Evolutionary conservation across 805 yeast species (phyloP).

Genomic region (Lipomyces orientalis): DNA sequence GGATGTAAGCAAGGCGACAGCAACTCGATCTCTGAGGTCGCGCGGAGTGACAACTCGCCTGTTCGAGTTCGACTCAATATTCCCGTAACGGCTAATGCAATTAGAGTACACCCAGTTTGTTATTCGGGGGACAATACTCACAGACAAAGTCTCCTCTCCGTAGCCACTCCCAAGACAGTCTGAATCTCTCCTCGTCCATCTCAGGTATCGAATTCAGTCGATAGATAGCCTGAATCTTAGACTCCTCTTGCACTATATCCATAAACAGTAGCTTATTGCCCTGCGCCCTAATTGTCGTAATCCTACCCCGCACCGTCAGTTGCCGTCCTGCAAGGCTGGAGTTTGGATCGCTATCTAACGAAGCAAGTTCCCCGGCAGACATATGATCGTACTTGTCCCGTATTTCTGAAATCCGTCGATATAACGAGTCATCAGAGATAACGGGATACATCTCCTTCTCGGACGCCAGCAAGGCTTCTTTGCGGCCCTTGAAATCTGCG

Average conservation of each 20-base stretch:
- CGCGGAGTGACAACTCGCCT: slow-evolving; percentile 77
- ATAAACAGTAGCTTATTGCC: slow-evolving; percentile 74
- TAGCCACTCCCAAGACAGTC: slow-evolving; percentile 48
- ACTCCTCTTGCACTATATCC: slow-evolving; percentile 68
- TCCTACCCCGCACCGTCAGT: slow-evolving; percentile 59
- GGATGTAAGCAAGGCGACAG: slow-evolving; percentile 74
- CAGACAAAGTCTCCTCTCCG: slow-evolving; percentile 74
- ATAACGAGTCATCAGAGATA: slow-evolving; percentile 4
- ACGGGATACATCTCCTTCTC: slow-evolving; percentile 25
- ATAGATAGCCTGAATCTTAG: slow-evolving; percentile 65
- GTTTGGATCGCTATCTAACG: neutral
- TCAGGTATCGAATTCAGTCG: slow-evolving; percentile 53
- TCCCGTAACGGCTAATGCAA: slow-evolving; percentile 58
- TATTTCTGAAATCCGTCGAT: slow-evolving; percentile 13
- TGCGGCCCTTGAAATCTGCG: slow-evolving; percentile 28
- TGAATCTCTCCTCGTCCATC: slow-evolving; percentile 54
- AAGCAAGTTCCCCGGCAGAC: slow-evolving; percentile 18
- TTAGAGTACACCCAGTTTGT: neutral
- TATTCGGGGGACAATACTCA: neutral
- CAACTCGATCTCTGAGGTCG: slow-evolving; percentile 55
- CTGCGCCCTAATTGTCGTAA: slow-evolving; percentile 61
- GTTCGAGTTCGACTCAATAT: slow-evolving; percentile 74
- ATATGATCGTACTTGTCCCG: slow-evolving; percentile 13
- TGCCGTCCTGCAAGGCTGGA: neutral
- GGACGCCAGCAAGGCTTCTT: slow-evolving; percentile 16